These are phyloP conservation scores for Epichloe baconii DNA, from an alignment of 2,329 filamentous ascomycete species.

Conservation along the genomic window DNA sequence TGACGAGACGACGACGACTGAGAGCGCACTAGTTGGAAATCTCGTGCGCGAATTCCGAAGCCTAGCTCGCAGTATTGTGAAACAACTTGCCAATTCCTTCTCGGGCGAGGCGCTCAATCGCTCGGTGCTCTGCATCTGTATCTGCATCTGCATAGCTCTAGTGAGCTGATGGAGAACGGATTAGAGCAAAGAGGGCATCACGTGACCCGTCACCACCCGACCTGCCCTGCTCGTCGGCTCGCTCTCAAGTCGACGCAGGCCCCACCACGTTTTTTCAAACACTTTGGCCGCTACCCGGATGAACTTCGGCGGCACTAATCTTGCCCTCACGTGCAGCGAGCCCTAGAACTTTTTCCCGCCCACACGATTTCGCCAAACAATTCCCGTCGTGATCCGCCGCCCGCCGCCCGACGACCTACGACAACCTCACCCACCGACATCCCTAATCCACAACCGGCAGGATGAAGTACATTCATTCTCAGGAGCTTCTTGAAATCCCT, in stretches of 20 bases:
- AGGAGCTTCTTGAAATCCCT: conserved; percentile 90
- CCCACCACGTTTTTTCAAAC: not conserved
- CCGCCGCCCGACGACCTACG: conserved; percentile 17
- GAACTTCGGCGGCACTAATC: conserved; percentile 14
- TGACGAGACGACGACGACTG: too few species aligned
- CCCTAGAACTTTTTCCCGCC: conserved; percentile 34
- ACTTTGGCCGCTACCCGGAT: conserved; percentile 7
- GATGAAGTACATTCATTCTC: conserved; percentile 99
- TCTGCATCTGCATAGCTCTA: too few species aligned
- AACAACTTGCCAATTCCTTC: too few species aligned
- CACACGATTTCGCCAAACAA: conserved; percentile 28
- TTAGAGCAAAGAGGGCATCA: not conserved
- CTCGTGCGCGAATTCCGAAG: too few species aligned
- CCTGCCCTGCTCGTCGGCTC: not conserved
- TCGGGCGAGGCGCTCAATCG: too few species aligned
- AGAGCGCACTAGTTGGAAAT: too few species aligned
- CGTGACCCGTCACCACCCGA: not conserved
- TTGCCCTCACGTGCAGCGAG: conserved; percentile 26
- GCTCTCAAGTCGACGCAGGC: not conserved
- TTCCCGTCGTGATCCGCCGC: conserved; percentile 23
- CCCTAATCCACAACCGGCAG: conserved; percentile 47
- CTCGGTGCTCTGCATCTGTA: too few species aligned
- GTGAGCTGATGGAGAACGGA: too few species aligned
- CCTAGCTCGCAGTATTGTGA: too few species aligned
- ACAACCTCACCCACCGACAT: conserved; percentile 31